Evolutionary conservation across 129 eudicot species (phyloP).

Genomic region (Deinandra increscens): DNA sequence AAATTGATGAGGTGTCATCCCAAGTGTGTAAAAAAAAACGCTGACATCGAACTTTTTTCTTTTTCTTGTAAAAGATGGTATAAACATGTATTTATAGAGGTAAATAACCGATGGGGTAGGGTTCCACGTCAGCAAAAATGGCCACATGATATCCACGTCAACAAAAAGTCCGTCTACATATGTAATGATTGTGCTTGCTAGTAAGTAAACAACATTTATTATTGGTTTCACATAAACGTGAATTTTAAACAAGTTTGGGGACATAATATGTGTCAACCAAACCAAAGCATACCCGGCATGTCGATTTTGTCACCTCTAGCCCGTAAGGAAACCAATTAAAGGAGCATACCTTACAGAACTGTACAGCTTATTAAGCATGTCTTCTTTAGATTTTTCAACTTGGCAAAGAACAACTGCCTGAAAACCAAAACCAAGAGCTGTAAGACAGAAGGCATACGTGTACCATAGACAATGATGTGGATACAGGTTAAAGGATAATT

Average conservation of each 20-base stretch:
- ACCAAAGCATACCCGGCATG: not conserved
- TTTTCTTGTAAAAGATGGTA: not conserved
- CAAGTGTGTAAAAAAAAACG: not conserved
- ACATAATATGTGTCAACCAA: not conserved
- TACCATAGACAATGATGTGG: not conserved
- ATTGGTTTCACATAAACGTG: not conserved
- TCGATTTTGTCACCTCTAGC: not conserved
- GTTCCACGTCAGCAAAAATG: not conserved
- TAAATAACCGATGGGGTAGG: not conserved
- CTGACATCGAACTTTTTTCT: not conserved
- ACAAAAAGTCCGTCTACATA: not conserved
- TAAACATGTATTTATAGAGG: not conserved
- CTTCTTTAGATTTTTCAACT: conserved; percentile 99
- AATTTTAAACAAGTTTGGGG: not conserved
- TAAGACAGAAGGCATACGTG: not conserved
- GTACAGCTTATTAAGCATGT: conserved; percentile 95
- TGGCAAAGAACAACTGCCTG: conserved; percentile 99
- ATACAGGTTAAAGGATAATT: not conserved
- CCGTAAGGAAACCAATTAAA: not conserved
- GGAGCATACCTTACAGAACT: conserved; percentile 83
- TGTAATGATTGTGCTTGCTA: not conserved
- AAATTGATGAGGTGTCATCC: not conserved
- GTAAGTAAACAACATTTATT: not conserved
- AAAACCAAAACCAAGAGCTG: conserved; percentile 20
- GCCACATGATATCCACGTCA: not conserved